These are phyloP conservation scores for Acanthamoeba triangularis DNA, from an alignment of 208 protist species.

Conservation along the genomic window DNA sequence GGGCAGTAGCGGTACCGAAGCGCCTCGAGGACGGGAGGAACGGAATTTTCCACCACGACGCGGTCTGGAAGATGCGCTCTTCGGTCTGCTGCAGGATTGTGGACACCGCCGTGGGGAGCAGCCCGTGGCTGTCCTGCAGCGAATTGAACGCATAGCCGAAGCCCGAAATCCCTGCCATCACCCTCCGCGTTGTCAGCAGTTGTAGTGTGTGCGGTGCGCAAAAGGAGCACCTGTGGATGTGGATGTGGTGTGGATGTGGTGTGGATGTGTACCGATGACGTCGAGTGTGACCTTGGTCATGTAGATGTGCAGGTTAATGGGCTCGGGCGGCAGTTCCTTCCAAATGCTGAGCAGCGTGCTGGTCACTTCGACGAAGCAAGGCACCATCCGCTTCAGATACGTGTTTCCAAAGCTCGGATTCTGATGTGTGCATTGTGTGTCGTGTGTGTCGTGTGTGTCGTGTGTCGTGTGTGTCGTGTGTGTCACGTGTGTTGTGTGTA, in stretches of 20 bases:
- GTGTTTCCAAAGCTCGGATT: constrained; percentile 35
- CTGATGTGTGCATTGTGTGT: not conserved
- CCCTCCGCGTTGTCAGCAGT: not conserved
- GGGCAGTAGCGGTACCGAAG: too few relatives aligned
- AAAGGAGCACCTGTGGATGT: too few relatives aligned
- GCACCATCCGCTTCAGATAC: constrained; percentile 47
- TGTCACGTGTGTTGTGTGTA: too few relatives aligned
- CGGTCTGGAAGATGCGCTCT: constrained; percentile 30
- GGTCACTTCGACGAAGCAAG: constrained; percentile 50
- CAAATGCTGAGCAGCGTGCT: not conserved
- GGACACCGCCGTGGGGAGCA: constrained; percentile 1
- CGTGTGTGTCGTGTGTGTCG: too few relatives aligned
- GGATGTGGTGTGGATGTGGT: too few relatives aligned
- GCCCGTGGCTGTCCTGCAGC: constrained; percentile 19
- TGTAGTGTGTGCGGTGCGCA: too few relatives aligned
- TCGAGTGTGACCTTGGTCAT: constrained; percentile 70
- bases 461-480: too few relatives aligned
- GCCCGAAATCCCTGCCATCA: not conserved
- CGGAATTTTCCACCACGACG: constrained; percentile 48
- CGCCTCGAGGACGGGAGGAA: constrained; percentile 32
- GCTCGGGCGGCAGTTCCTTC: constrained; percentile 3
- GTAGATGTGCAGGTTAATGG: constrained; percentile 39
- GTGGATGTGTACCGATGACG: not conserved
- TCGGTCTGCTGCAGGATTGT: constrained; percentile 11
- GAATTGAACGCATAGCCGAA: constrained; percentile 69